Base-by-base conservation (phyloP, 2,329 filamentous ascomycete species). In the Hymenotorrendiella dingleyae region DNA sequence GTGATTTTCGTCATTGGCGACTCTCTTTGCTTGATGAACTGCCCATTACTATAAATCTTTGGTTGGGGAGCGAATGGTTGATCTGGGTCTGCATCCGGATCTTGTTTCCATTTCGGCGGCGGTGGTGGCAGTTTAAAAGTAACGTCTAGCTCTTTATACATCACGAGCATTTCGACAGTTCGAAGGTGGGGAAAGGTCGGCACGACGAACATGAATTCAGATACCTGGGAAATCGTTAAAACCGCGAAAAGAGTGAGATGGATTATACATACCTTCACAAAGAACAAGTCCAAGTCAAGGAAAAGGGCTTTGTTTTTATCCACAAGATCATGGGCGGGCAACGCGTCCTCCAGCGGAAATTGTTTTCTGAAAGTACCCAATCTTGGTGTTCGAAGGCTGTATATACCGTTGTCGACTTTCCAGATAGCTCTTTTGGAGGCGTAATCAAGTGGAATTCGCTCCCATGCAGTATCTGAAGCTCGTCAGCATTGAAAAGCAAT, bases 261-360 rank as follows among this genome's bases (percentile, higher is more conserved):
- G 4, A 20, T 14, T 23, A 4, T 17, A 47, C 67, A 48, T 63
- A 82, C 77, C 69, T 80, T 82, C 49, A 84, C 73, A 54, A 83
- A 82, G 58, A 83, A 84, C 69, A 82, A 70, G 52, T 82, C 74
- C 56, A 75, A 72, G 14, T 70, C 68, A 46, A 70, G 62, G 58
- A 82, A 62, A 4, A 60, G 51, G 14, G 42, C 29, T 45, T 43
- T 51, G 41, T 54, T 54, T 19, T 42, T 48, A 20, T 53, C 49
- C 34, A 50, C 44, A 12, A 50, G 36, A 17, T 52, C 44, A 27
- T 45, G 30, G 17, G 44, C 35, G n/a, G 47, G 30, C n/a, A n/a
- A 36, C 21, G 45, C 45, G 16, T 43, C 43, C 19, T 51, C 43
- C 8, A 63, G 67, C 2, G 71, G 67, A 4, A 82, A 62, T 50